phyloP scores from a whole-genome alignment of 2,329 filamentous ascomycete species.

The Colletotrichum musae region DNA sequence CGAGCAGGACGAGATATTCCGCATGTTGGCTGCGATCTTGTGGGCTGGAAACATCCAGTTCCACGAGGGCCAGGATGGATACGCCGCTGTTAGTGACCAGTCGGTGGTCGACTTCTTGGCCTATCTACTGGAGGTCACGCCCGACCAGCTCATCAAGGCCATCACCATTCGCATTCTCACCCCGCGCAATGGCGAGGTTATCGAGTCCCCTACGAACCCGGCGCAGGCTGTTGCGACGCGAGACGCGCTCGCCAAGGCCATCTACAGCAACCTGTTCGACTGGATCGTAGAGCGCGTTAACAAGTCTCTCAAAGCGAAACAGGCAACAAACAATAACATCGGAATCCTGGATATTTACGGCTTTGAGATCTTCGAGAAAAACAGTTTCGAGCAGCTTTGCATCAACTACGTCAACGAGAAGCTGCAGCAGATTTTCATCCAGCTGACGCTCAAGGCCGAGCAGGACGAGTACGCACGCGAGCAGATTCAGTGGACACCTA shows the following conservation, averaged over 20 bases:
- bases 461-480: slow-evolving; percentile 97
- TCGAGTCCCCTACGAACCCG: slow-evolving; percentile 85
- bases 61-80: slow-evolving; percentile 88
- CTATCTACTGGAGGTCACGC: slow-evolving; percentile 90
- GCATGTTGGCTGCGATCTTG: slow-evolving; percentile 90
- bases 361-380: slow-evolving; percentile 99
- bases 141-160: slow-evolving; percentile 84
- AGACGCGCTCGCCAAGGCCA: slow-evolving; percentile 93
- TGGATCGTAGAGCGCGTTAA: slow-evolving; percentile 98
- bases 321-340: slow-evolving; percentile 84
- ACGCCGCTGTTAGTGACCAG: slow-evolving; percentile 88
- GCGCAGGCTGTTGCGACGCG: slow-evolving; percentile 89
- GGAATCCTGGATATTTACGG: slow-evolving; percentile 99
- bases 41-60: slow-evolving; percentile 98
- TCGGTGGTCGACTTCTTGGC: slow-evolving; percentile 96
- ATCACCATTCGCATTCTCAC: slow-evolving; percentile 91
- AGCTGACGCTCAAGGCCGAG: slow-evolving; percentile 94
- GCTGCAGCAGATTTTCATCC: slow-evolving; percentile 98
- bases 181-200: slow-evolving; percentile 75
- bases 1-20: slow-evolving; percentile 97
- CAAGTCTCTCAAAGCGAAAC: slow-evolving; percentile 84
- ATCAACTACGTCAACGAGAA: slow-evolving; percentile 99
- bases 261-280: slow-evolving; percentile 98
- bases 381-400: slow-evolving; percentile 98
- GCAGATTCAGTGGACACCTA: slow-evolving; percentile 98